Conservation (phyloP, 2,329 filamentous ascomycete genomes). For the Chaetoscypha palmicola region DNA sequence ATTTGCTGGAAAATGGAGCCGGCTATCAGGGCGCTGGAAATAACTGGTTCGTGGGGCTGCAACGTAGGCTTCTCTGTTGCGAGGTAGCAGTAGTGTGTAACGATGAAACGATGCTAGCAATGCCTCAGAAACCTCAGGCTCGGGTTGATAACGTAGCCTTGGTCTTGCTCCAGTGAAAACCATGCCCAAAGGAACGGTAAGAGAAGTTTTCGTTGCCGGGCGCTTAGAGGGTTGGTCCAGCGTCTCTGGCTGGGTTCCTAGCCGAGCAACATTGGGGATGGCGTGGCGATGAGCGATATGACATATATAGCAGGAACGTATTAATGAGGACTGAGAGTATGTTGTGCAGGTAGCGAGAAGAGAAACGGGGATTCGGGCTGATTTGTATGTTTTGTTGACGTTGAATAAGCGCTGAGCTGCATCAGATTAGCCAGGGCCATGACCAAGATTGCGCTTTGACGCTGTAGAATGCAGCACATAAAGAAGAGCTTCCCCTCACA, state of each 20-base stretch:
- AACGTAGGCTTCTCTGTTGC: conserved; percentile 10
- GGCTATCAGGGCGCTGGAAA: conserved; percentile 13
- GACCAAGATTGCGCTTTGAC: conserved; percentile 16
- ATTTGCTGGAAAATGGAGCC: conserved; percentile 5
- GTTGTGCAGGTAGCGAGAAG: conserved; percentile 3
- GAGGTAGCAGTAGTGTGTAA: conserved; percentile 23
- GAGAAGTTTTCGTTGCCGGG: conserved; percentile 13
- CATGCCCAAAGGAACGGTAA: conserved; percentile 3
- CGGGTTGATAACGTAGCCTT: conserved; percentile 8
- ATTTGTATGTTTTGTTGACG: conserved; percentile 16
- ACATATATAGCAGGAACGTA: conserved; percentile 10
- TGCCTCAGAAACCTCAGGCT: conserved; percentile 6
- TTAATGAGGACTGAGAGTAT: conserved; percentile 3
- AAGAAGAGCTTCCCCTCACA: conserved; percentile 3
- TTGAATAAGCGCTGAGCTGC: conserved; percentile 10
- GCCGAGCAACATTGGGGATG: background rate
- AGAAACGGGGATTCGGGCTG: conserved; percentile 5
- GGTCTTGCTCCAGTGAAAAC: conserved; percentile 13
- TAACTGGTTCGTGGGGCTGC: conserved; percentile 17
- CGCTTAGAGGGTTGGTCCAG: conserved; percentile 15
- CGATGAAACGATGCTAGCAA: conserved; percentile 23
- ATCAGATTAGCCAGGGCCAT: conserved; percentile 13
- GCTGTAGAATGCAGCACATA: conserved; percentile 17
- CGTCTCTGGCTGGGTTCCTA: conserved; percentile 9
- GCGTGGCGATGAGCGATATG: conserved; percentile 1